Percentiles rank a stretch among this genome's conserved stretches.
These are phyloP conservation scores for Eucalyptus viminalis DNA, from an alignment of 345 rosid genomes.

Conservation along the genomic window DNA sequence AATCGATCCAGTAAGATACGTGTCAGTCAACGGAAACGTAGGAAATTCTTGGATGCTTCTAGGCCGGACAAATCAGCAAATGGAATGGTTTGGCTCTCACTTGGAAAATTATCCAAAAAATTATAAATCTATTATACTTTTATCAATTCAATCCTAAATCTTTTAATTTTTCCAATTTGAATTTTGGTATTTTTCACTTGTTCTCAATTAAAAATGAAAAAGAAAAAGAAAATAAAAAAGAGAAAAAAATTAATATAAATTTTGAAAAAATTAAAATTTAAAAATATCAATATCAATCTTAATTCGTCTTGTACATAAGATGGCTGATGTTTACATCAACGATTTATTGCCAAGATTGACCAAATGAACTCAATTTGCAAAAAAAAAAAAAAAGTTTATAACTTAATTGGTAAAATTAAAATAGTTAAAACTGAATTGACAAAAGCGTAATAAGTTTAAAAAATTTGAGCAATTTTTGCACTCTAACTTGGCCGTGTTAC, in stretches of 20 bases:
- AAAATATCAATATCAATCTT: rapidly evolving
- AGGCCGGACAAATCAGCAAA: background rate
- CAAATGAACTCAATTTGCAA: rapidly evolving
- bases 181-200: rapidly evolving
- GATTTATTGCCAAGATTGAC: rapidly evolving
- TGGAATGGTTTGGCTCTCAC: background rate
- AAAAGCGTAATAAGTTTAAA: rapidly evolving
- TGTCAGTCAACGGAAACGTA: background rate
- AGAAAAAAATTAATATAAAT: rapidly evolving
- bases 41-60: background rate
- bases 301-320: too few relatives aligned
- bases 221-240: rapidly evolving
- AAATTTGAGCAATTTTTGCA: rapidly evolving
- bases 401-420: rapidly evolving
- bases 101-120: background rate
- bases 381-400: rapidly evolving
- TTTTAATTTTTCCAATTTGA: rapidly evolving
- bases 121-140: too few relatives aligned
- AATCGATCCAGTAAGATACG: background rate
- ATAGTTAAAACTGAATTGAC: rapidly evolving
- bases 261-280: too few relatives aligned
- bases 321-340: rapidly evolving
- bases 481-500: rapidly evolving
- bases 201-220: rapidly evolving
- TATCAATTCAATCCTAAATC: rapidly evolving